Evolutionary conservation across 1,139 yeast genomes (phyloP), one percentile per base, ranked within the genome.

Genomic region (Taphrina wiesneri): DNA sequence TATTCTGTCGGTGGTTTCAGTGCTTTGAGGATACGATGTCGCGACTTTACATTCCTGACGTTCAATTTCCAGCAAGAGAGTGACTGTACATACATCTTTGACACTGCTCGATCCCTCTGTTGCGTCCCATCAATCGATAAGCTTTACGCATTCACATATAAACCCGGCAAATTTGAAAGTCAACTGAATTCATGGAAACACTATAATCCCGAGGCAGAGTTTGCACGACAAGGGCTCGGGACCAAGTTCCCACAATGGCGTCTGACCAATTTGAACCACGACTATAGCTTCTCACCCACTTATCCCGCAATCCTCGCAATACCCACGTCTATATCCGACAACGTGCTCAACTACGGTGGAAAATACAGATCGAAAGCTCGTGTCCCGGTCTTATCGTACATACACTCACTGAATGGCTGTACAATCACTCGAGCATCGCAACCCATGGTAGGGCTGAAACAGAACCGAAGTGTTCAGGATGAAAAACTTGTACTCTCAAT

Each of bases 401-500:
- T 83, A 72, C 91, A 91, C 75, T 76, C 83, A 65, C 78, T 81
- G 60, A 90, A 89, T 74, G 86, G 86, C 0, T 87, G 96, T 73
- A 83, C 93, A 1, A 91, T 93, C 34, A 87, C 95, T 0, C 79
- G 99, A 68, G 90, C 97, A 72, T 82, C 98, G 0, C 99, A 93
- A 76, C 99, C 99, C 0, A 78, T 93, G 72, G 95, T 92, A 1
- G 99, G 99, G 0, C 73, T 93, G 26, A 91, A 90, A 69, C 96
- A 92, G 74, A 86, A 86, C 70, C 79, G 98, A 56, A 90, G 96
- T 1, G 82, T 90, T 23, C 99, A 93, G 75, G 99, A 93, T 78
- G 99, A 93, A 74, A 87, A 85, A 70, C 77, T 93, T 53, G 81
- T 92, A 3, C 79, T 80, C 13, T 96, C 91, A 69, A 86, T 90